These are phyloP conservation scores for Wickerhamomyces chambardii DNA, from an alignment of 805 yeast species.

Conservation along the genomic window DNA sequence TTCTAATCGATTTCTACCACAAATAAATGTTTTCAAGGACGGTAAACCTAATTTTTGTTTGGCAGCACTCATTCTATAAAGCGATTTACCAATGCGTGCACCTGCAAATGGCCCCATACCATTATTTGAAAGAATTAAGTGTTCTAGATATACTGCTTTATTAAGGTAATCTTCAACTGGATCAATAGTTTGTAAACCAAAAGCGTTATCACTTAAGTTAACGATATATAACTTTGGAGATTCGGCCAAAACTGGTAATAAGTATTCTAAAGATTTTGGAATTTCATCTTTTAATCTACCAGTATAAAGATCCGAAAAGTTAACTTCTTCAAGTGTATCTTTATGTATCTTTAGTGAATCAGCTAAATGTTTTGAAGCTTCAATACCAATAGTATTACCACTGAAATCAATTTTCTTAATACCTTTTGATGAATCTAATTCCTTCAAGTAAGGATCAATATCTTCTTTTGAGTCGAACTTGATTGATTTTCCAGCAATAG, in stretches of 20 bases:
- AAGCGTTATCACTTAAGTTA: slow-evolving; percentile 90
- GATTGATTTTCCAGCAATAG: slow-evolving; percentile 65
- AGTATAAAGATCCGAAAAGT: slow-evolving; percentile 90
- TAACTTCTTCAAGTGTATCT: slow-evolving; percentile 51
- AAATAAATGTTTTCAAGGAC: slow-evolving; percentile 74
- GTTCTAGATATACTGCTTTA: slow-evolving; percentile 72
- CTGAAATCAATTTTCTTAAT: slow-evolving; percentile 63
- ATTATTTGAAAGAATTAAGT: slow-evolving; percentile 83
- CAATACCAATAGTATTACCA: slow-evolving; percentile 93
- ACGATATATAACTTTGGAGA: slow-evolving; percentile 64
- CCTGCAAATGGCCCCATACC: slow-evolving; percentile 99
- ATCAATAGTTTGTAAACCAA: slow-evolving; percentile 91
- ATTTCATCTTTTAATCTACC: slow-evolving; percentile 94
- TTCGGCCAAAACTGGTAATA: slow-evolving; percentile 65
- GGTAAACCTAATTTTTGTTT: slow-evolving; percentile 40
- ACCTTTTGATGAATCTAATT: slow-evolving; percentile 30
- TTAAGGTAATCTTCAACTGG: slow-evolving; percentile 75
- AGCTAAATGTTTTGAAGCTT: slow-evolving; percentile 70
- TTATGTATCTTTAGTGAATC: slow-evolving; percentile 33
- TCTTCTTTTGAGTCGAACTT: slow-evolving; percentile 70
- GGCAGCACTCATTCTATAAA: slow-evolving; percentile 59
- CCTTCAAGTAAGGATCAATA: slow-evolving; percentile 59
- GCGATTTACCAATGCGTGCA: slow-evolving; percentile 82
- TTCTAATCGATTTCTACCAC: slow-evolving; percentile 96
- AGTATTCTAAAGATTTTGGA: slow-evolving; percentile 66